Evolutionary conservation across 257 asterid species (phyloP).

Genomic region (Nicotiana benthamiana): DNA sequence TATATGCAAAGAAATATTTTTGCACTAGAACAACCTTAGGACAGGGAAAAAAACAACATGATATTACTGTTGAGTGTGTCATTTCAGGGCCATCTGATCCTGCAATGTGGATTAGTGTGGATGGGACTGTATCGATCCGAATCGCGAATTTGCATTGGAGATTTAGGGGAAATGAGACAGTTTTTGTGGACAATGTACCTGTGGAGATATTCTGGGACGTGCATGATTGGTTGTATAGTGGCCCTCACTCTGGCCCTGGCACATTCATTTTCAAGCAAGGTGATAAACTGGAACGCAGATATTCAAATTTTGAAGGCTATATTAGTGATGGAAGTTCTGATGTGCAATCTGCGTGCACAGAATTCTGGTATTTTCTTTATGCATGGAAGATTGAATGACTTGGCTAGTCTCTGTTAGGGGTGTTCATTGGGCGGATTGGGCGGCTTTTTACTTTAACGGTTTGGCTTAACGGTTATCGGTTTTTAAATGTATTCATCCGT

Average conservation of each 20-base stretch:
- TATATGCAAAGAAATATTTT: slow-evolving; percentile 65
- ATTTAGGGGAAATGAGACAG: slow-evolving; percentile 75
- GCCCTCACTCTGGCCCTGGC: slow-evolving; percentile 40
- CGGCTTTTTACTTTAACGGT: no score
- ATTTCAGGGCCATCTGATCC: slow-evolving; percentile 50
- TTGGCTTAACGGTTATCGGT: no score
- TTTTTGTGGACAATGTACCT: slow-evolving; percentile 44
- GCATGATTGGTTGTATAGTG: slow-evolving; percentile 67
- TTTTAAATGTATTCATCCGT: no score
- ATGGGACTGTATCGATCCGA: slow-evolving; percentile 52
- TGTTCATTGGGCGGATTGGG: no score
- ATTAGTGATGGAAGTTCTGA: slow-evolving; percentile 12
- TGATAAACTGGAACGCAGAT: slow-evolving; percentile 5
- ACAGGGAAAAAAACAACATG: slow-evolving; percentile 51
- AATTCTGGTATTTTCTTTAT: slow-evolving; percentile 66
- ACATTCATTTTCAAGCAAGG: slow-evolving; percentile 58
- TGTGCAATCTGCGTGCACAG: slow-evolving; percentile 21
- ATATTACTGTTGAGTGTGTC: slow-evolving; percentile 49
- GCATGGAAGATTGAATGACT: slow-evolving; percentile 62
- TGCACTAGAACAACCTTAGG: slow-evolving; percentile 61
- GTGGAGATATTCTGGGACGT: slow-evolving; percentile 84
- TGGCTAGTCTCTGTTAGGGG: background rate
- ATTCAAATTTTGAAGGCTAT: background rate
- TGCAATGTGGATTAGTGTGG: slow-evolving; percentile 81
- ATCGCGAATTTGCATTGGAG: slow-evolving; percentile 77